Evolutionary conservation across 352 stramenopile genomes (phyloP).

Genomic region (Phytophthora pini): DNA sequence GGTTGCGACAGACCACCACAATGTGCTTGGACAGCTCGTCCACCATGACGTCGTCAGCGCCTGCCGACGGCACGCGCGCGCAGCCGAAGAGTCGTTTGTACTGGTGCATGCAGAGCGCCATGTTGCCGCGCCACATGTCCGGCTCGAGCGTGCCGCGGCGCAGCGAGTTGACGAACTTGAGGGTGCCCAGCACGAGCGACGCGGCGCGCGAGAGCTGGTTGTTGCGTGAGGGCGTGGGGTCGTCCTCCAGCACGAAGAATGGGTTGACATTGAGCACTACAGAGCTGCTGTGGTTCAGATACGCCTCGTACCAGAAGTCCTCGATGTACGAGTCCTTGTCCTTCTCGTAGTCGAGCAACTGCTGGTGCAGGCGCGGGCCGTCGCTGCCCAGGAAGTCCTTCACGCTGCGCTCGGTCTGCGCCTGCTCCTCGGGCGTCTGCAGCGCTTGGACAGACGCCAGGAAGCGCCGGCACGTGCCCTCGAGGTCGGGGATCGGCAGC

Average conservation of each 20-base stretch:
- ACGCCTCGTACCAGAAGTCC: constrained; percentile 97
- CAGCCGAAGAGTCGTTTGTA: constrained; percentile 93
- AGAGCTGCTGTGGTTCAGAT: constrained; percentile 92
- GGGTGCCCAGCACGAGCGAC: constrained; percentile 89
- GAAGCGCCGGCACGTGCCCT: constrained; percentile 84
- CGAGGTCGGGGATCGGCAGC: constrained; percentile 83
- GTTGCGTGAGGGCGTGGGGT: constrained; percentile 88
- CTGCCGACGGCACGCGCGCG: constrained; percentile 80
- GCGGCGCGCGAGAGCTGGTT: constrained; percentile 91
- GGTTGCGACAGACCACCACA: constrained; percentile 93
- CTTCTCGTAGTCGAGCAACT: constrained; percentile 74
- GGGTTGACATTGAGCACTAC: constrained; percentile 97
- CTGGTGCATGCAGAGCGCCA: constrained; percentile 96
- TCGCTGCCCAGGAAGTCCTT: constrained; percentile 67
- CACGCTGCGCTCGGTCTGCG: constrained; percentile 53
- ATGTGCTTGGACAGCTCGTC: constrained; percentile 90
- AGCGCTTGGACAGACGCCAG: constrained; percentile 77
- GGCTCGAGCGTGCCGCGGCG: constrained; percentile 91
- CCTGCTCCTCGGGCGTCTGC: constrained; percentile 75
- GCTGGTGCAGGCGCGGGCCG: constrained; percentile 75
- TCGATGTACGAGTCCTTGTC: constrained; percentile 88
- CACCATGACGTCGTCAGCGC: constrained; percentile 83
- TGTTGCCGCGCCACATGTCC: constrained; percentile 89
- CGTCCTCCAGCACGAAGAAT: constrained; percentile 95
- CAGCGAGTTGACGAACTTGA: constrained; percentile 93